These are phyloP conservation scores for Pterocarpus macrocarpus DNA, from an alignment of 306 rosid genomes.

Conservation along the genomic window DNA sequence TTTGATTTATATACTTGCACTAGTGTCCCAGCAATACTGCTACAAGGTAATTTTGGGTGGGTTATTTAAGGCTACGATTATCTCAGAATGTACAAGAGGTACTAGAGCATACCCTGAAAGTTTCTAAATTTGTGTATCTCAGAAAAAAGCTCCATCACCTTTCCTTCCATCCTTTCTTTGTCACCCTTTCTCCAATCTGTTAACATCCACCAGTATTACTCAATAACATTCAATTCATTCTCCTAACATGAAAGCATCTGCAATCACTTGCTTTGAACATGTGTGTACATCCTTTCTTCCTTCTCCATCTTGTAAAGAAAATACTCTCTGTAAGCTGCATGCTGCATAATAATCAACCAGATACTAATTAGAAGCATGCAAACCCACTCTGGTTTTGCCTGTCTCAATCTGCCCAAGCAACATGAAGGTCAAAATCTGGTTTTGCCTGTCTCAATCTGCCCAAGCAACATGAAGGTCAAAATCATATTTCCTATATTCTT, in stretches of 20 bases:
- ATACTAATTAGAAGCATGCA: background rate
- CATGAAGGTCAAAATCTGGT: constrained; percentile 34
- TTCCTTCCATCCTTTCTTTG: background rate
- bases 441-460: constrained; percentile 24
- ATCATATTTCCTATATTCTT: constrained; percentile 16
- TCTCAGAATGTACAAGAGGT: no score
- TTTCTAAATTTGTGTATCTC: constrained; percentile 8
- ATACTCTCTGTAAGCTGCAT: constrained; percentile 42
- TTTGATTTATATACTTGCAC: constrained; percentile 50
- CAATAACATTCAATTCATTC: constrained; percentile 12
- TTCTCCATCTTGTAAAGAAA: constrained; percentile 27
- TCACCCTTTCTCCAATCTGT: constrained; percentile 17
- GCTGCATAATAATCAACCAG: constrained; percentile 14
- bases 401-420: constrained; percentile 21
- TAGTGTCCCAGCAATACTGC: background rate
- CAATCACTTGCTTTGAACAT: constrained; percentile 33
- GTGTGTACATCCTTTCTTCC: constrained; percentile 16
- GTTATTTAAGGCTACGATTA: no score
- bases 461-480: constrained; percentile 33
- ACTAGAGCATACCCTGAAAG: constrained; percentile 30
- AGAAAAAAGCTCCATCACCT: background rate
- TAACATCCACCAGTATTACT: background rate
- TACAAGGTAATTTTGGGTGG: no score
- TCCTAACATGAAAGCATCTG: constrained; percentile 29
- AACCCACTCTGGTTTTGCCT: constrained; percentile 16